A percentile compares a stretch with the other conserved stretches of the same genome.
Conservation (phyloP, 371 early-diverging fungal genomes). For the Lichtheimia hyalospora region DNA sequence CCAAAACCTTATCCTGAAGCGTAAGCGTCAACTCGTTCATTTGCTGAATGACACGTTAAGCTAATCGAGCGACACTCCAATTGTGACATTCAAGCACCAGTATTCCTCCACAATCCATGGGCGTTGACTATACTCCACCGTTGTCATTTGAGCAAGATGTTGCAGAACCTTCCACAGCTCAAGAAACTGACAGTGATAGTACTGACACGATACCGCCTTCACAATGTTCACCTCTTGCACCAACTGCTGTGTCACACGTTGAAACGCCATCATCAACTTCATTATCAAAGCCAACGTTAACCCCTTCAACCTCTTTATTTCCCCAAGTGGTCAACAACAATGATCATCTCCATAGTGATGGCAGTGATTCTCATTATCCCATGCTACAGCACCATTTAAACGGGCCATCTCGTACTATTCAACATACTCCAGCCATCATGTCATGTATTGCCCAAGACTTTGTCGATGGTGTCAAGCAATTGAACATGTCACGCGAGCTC, state of each 20-base stretch:
- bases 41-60: no score
- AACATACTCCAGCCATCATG: constrained; percentile 30
- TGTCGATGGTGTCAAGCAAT: constrained; percentile 18
- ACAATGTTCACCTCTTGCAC: constrained; percentile 9
- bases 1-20: no score
- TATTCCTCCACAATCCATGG: not conserved
- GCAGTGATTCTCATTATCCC: no score
- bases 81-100: not conserved
- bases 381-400: no score
- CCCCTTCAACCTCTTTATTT: not conserved
- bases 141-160: not conserved
- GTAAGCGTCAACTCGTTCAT: constrained; percentile 1
- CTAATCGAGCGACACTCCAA: no score
- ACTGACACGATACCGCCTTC: constrained; percentile 7
- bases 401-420: no score
- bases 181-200: constrained; percentile 1
- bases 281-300: not conserved
- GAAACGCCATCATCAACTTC: no score
- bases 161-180: not conserved
- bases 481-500: constrained; percentile 30
- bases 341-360: no score
- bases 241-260: not conserved
- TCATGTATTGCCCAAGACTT: constrained; percentile 29
- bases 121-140: not conserved
- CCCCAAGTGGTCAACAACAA: no score